Evolutionary conservation across 768 basidiomycete genomes (phyloP).

Genomic region (Russula olivacea): DNA sequence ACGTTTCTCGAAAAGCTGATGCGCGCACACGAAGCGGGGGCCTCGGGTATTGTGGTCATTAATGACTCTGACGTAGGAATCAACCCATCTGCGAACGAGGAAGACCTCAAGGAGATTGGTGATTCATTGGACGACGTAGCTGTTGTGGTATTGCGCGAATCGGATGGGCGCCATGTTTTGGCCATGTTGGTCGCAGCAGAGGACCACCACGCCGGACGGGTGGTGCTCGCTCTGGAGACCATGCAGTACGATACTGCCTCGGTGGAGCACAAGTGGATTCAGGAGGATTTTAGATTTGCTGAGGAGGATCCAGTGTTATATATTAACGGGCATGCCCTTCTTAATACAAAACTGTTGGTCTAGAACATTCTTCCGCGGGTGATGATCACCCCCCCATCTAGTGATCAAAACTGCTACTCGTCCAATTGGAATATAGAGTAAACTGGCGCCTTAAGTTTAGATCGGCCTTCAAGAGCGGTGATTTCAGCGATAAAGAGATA

Average conservation of each 20-base stretch:
- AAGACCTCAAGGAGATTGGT: conserved; percentile 53
- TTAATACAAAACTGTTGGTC: conserved; percentile 67
- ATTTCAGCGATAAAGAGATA: conserved; percentile 93
- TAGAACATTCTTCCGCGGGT: conserved; percentile 30
- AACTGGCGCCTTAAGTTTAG: conserved; percentile 77
- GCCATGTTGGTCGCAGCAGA: conserved; percentile 53
- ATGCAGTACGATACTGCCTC: conserved; percentile 6
- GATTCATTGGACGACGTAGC: conserved; percentile 49
- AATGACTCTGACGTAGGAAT: conserved; percentile 53
- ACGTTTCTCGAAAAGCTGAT: conserved; percentile 83
- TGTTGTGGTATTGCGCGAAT: conserved; percentile 50
- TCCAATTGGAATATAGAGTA: conserved; percentile 84
- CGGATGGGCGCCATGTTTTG: conserved; percentile 47
- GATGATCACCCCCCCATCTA: neutral
- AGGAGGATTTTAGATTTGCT: conserved; percentile 29
- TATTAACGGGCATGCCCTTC: conserved; percentile 68
- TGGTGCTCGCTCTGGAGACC: conserved; percentile 46
- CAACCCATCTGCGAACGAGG: conserved; percentile 57
- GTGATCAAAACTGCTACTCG: conserved; percentile 35
- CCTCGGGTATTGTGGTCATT: conserved; percentile 73
- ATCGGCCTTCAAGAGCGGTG: conserved; percentile 63
- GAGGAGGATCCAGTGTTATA: conserved; percentile 50
- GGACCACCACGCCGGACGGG: conserved; percentile 40
- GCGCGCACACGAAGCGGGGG: conserved; percentile 60
- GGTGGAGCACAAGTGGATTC: conserved; percentile 24